Evolutionary conservation across 352 stramenopile species (phyloP).

Genomic region (Vaucheria bursata): DNA sequence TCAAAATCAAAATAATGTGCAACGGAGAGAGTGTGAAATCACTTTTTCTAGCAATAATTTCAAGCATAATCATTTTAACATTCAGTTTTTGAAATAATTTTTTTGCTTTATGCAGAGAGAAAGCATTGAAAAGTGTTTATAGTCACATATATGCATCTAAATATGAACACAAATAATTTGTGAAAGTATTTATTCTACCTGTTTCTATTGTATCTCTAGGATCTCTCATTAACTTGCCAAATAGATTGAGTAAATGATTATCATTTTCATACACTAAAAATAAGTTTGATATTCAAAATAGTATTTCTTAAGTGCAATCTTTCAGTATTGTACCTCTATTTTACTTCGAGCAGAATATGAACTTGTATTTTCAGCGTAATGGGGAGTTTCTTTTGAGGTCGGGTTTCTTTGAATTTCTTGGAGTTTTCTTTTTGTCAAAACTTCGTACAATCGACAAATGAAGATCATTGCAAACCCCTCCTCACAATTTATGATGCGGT

Average conservation of each 20-base stretch:
- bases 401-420: conserved; percentile 53
- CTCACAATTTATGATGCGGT: conserved; percentile 75
- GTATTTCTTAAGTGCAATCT: neutral
- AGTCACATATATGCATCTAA: too few relatives aligned
- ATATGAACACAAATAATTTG: too few relatives aligned
- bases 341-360: neutral
- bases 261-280: neutral
- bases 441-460: conserved; percentile 72
- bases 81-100: too few relatives aligned
- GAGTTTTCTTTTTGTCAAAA: conserved; percentile 50
- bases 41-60: too few relatives aligned
- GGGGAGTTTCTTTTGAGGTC: conserved; percentile 13
- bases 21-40: too few relatives aligned
- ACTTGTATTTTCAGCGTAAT: conserved; percentile 21
- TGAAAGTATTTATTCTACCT: too few relatives aligned
- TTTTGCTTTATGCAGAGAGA: too few relatives aligned
- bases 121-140: too few relatives aligned
- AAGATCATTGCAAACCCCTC: conserved; percentile 71
- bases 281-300: neutral
- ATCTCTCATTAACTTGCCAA: too few relatives aligned
- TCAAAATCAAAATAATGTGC: too few relatives aligned
- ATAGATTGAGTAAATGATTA: neutral
- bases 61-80: too few relatives aligned
- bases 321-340: neutral
- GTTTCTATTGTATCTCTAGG: too few relatives aligned